Evolutionary conservation across 2,329 filamentous ascomycete species (phyloP), one percentile per base, ranked within the genome.

Genomic region (Paraconiothyrium brasiliense): DNA sequence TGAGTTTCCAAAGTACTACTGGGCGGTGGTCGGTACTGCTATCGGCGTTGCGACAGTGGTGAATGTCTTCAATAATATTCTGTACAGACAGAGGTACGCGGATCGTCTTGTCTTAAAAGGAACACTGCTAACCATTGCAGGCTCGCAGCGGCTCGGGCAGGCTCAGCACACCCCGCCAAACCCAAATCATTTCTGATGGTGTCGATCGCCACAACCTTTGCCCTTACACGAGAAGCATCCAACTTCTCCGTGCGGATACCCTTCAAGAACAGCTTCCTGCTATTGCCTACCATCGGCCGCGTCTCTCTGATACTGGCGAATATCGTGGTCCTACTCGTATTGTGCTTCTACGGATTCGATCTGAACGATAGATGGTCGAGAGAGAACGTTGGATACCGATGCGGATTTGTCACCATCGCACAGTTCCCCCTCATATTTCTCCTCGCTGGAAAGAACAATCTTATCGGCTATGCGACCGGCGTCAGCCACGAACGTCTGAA

Each of bases 401-500:
- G 82, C 4, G 86, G 84, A 4, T 85, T 83, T 58, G 79, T 87
- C 47, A 80, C 84, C 13, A 77, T 87, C 50, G 78, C 80, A 10
- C 85, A 87, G 66, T 66, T 87, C 3, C 86, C 86, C 1, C 72
- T 87, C n/a, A 78, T 87, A 55, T 84, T 86, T 65, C 75, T 87
- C 11, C 80, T 87, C 39, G 81, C 85, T 1, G 84, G 84, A 10
- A 86, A 86, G 72, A 82, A 84, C 60, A 88, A 86, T 65, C 78
- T 87, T 22, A 78, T 92, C n/a, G 88, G 86, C 0, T 80, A 84
- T 57, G 77, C 92, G 27, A 83, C 85, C 4, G 90, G 89, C 11
- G 83, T 85, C 10, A 88, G 88, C 62, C 87, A 92, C 70, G 90
- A 92, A 77, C 84, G 88, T 9, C 80, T 92, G 60, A 92, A 91